Evolutionary conservation across 2,329 filamentous ascomycete genomes (phyloP).

Genomic region (Escovopsis sp.): DNA sequence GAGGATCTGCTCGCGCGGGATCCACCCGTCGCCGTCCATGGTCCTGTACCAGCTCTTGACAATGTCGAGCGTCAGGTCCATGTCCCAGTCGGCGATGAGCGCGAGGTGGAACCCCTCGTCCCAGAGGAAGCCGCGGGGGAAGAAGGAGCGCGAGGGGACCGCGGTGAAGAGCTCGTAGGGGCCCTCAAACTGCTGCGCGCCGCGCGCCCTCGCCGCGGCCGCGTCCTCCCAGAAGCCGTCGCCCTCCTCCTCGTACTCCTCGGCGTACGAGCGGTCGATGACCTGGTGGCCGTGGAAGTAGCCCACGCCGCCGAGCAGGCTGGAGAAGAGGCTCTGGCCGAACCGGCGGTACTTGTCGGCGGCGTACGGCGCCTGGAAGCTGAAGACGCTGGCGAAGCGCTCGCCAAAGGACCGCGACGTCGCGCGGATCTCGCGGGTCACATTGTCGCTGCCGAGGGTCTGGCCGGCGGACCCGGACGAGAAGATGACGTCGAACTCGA

Average conservation of each 20-base stretch:
- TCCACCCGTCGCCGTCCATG: constrained; percentile 97
- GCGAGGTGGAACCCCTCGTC: constrained; percentile 94
- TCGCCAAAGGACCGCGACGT: constrained; percentile 55
- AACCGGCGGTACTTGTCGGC: constrained; percentile 61
- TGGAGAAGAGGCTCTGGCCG: constrained; percentile 83
- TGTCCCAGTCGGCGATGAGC: constrained; percentile 86
- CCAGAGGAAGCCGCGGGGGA: constrained; percentile 93
- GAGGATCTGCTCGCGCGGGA: constrained; percentile 88
- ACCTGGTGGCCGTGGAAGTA: constrained; percentile 86
- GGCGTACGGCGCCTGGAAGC: constrained; percentile 62
- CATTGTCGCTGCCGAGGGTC: constrained; percentile 37
- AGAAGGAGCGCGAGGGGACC: constrained; percentile 87
- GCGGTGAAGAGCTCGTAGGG: constrained; percentile 83
- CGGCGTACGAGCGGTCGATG: constrained; percentile 80
- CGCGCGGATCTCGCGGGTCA: constrained; percentile 55
- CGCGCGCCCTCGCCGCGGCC: constrained; percentile 58
- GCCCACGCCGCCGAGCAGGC: constrained; percentile 82
- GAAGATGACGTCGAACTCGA: constrained; percentile 88
- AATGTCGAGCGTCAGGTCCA: constrained; percentile 74
- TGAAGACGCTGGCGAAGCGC: constrained; percentile 52
- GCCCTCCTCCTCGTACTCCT: constrained; percentile 87
- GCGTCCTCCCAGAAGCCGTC: constrained; percentile 94
- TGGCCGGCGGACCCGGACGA: constrained; percentile 57
- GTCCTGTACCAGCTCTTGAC: constrained; percentile 91
- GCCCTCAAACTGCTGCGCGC: constrained; percentile 56